Evolutionary conservation across 192 early-diverging fungal species (phyloP), one percentile per base, ranked within the genome.

Genomic region (Coemansia sp.): DNA sequence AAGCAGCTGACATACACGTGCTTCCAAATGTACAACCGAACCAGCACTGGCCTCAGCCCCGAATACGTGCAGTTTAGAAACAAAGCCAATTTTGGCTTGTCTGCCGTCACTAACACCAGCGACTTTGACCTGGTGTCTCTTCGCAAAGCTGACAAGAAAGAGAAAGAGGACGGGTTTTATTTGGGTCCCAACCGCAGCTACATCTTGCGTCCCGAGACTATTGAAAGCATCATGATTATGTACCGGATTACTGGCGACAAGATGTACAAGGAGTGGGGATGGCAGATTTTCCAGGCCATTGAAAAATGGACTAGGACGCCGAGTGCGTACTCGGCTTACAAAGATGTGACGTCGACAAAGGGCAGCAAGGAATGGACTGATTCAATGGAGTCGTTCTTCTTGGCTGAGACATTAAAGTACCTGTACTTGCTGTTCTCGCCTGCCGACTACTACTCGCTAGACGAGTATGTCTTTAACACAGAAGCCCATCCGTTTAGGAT

Each of bases 391-490:
- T 80, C 77, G 58, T 83, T 83, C 50, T 86, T 83, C 70, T 58
- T 92, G 81, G 93, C 93, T 0, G 95, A 97, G 68, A 95, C 95
- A 14, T 84, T 97, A 64, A 97, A 97, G 75, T 97, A 97, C 64
- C 80, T 95, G 37, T 97, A 93, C 59, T 67, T 97, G 66, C 79
- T 97, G 48, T 95, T 97, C 79, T 83, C 87, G 29, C 86, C 87
- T 1, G 77, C 76, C 4, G 84, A 86, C 48, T 64, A 86, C 21
- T 75, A 85, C 50, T 89, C 92, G 15, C 76, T 97, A 12, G 91
- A 93, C 63, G 83, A 91, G 54, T 95, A 91, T 70, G 90, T 95
- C 11, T 92, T 95, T 66, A 97, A 97, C 79, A 97, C 95, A 5
- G 95, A 97, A 69, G 93, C 93, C 0, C 95, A 97, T 83, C 92